Conservation (phyloP, 345 rosid species). For the Eucalyptus pauciflora region DNA sequence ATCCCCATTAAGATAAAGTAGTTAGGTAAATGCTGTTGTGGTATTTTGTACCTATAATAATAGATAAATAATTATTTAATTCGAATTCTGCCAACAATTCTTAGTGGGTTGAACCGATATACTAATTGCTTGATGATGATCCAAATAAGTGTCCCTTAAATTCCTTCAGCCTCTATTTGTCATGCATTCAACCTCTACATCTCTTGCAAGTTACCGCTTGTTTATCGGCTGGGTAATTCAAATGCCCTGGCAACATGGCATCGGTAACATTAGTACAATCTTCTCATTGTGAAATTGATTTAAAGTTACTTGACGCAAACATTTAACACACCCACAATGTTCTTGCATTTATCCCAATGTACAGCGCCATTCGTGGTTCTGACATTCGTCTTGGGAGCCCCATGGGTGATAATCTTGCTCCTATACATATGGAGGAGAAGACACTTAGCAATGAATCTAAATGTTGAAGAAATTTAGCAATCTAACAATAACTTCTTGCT, state of each 20-base stretch:
- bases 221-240: too few species aligned
- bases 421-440: neutral
- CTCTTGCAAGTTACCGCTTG: too few species aligned
- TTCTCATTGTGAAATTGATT: neutral
- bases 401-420: neutral
- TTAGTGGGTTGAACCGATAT: neutral
- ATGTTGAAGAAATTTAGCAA: neutral
- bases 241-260: too few species aligned
- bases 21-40: neutral
- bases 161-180: neutral
- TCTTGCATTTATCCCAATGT: neutral
- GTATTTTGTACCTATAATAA: too few species aligned
- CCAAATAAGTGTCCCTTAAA: neutral
- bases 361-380: accelerated
- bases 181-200: too few species aligned
- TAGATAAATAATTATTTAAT: neutral
- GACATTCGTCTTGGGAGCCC: neutral
- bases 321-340: neutral
- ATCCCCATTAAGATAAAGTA: neutral
- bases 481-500: neutral
- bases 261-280: neutral
- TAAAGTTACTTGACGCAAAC: neutral
- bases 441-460: neutral
- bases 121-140: neutral
- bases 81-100: neutral